These are phyloP conservation scores for Xylaria sp. DNA, from an alignment of 2,329 filamentous ascomycete species.

Conservation along the genomic window DNA sequence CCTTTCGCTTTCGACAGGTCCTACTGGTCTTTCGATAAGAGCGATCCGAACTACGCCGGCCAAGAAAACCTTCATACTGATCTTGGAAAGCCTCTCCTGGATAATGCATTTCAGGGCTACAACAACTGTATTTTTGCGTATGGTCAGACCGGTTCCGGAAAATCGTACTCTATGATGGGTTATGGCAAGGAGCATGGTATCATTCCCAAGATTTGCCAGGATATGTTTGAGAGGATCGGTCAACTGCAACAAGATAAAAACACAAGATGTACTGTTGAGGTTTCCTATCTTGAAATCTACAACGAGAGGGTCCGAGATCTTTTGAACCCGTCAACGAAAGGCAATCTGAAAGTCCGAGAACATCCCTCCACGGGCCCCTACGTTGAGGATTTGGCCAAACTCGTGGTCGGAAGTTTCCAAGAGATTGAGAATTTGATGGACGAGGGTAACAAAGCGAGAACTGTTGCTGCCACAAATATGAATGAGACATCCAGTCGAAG, in stretches of 20 bases:
- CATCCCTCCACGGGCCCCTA: conserved; percentile 98
- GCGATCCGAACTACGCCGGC: conserved; percentile 83
- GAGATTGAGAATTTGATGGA: conserved; percentile 99
- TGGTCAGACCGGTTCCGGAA: conserved; percentile 97
- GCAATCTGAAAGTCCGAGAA: conserved; percentile 96
- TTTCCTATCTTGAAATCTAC: conserved; percentile 99
- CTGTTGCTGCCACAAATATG: conserved; percentile 99
- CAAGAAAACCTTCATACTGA: conserved; percentile 91
- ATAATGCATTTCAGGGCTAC: conserved; percentile 98
- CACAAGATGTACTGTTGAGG: conserved; percentile 91
- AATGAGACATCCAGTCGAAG: conserved; percentile 99
- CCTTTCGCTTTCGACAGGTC: conserved; percentile 96
- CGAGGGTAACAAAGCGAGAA: conserved; percentile 98
- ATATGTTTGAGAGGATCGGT: conserved; percentile 93
- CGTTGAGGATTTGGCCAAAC: conserved; percentile 95
- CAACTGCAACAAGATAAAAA: conserved; percentile 77
- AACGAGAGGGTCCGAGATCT: conserved; percentile 97
- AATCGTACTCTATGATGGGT: conserved; percentile 99
- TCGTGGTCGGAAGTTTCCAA: conserved; percentile 90
- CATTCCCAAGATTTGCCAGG: conserved; percentile 95
- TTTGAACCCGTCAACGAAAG: conserved; percentile 93
- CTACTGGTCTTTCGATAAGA: conserved; percentile 96
- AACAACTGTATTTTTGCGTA: conserved; percentile 99
- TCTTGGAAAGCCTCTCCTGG: conserved; percentile 87
- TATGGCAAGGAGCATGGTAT: conserved; percentile 96